phyloP scores from a whole-genome alignment of 164 flowering plant species.

The Euptelea pleiosperma region DNA sequence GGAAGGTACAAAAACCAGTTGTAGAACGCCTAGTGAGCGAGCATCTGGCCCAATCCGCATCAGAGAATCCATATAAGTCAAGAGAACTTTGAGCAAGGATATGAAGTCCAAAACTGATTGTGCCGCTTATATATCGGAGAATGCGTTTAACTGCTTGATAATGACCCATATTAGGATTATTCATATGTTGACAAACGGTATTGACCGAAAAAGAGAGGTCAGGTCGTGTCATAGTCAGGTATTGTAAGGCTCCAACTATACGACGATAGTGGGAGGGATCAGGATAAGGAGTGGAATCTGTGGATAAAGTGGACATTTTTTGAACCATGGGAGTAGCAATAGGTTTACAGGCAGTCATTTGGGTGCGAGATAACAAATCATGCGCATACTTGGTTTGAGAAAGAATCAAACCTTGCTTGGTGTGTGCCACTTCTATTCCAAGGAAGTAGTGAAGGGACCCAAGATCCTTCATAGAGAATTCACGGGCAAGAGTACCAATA shows the following conservation, averaged over 20 bases:
- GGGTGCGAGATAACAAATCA: neutral
- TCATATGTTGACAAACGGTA: neutral
- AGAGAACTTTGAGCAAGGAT: neutral
- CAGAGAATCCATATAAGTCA: neutral
- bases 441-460: neutral
- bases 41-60: neutral
- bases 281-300: neutral
- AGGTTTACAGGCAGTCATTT: neutral
- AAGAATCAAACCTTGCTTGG: neutral
- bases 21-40: neutral
- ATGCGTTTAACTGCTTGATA: neutral
- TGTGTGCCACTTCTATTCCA: neutral
- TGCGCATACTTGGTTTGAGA: neutral
- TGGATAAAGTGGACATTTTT: neutral
- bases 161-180: neutral
- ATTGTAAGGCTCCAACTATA: too few relatives aligned
- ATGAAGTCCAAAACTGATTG: neutral
- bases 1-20: neutral
- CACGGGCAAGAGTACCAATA: neutral
- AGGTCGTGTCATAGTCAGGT: too few relatives aligned
- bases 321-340: neutral
- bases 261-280: too few relatives aligned
- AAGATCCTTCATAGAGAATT: neutral
- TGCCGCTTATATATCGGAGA: neutral
- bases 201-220: neutral